Evolutionary conservation across 2,329 filamentous ascomycete species (phyloP).

Genomic region (Westerdykella sp.): DNA sequence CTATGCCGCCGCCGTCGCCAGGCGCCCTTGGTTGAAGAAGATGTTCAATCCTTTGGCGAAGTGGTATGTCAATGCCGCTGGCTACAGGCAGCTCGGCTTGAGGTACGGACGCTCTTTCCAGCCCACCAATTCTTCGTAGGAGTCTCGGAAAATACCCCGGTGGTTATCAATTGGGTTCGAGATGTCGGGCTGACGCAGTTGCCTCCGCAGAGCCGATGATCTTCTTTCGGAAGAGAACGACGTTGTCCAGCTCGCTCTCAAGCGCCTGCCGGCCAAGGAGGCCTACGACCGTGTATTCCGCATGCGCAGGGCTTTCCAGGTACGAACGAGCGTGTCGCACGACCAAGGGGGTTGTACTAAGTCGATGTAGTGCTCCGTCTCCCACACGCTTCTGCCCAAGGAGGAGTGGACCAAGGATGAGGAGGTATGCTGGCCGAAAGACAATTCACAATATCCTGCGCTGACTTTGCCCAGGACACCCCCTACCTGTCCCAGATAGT

Average conservation of each 20-base stretch:
- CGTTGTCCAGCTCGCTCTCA: conserved; percentile 76
- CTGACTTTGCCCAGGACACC: conserved; percentile 49
- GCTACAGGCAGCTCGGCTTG: conserved; percentile 89
- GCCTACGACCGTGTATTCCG: conserved; percentile 97
- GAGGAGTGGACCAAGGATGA: conserved; percentile 62
- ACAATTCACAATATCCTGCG: conserved; percentile 7
- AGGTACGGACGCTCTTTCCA: conserved; percentile 52
- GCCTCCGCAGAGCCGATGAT: conserved; percentile 72
- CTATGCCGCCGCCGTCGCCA: conserved; percentile 69
- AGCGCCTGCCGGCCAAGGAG: conserved; percentile 83
- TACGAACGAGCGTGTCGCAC: conserved; percentile 32
- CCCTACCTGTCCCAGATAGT: conserved; percentile 64
- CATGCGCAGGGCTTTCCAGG: conserved; percentile 90
- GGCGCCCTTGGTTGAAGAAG: conserved; percentile 78
- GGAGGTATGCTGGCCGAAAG: conserved; percentile 45
- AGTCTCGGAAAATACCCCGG: not conserved
- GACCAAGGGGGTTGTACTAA: conserved; percentile 9
- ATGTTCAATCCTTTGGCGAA: conserved; percentile 74
- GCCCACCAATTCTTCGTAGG: conserved; percentile 1
- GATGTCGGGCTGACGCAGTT: conserved; percentile 21
- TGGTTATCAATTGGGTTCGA: not conserved
- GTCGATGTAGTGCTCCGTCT: conserved; percentile 53
- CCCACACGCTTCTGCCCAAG: conserved; percentile 59
- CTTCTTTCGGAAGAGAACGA: conserved; percentile 91
- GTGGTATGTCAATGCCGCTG: conserved; percentile 85